These are phyloP conservation scores for Pezicula neosporulosa DNA, from an alignment of 2,329 filamentous ascomycete genomes.

Conservation along the genomic window DNA sequence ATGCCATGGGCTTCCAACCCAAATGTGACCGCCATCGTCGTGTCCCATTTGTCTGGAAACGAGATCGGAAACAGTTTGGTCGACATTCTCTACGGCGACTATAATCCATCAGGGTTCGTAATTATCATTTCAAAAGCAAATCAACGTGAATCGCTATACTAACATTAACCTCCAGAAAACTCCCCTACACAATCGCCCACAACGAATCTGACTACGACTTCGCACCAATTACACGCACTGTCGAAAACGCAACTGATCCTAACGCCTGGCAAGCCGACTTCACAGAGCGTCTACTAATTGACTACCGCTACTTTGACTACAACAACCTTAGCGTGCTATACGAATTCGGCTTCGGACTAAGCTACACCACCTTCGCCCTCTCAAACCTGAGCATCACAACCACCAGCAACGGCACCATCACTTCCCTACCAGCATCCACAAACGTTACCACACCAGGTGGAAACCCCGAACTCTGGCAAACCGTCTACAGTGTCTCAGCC, in stretches of 20 bases:
- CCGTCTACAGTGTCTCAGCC: constrained; percentile 43
- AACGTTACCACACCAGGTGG: constrained; percentile 51
- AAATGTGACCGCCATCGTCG: constrained; percentile 57
- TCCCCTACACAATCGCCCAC: constrained; percentile 53
- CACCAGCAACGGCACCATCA: constrained; percentile 38
- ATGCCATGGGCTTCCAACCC: constrained; percentile 49
- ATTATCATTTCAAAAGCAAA: constrained; percentile 41
- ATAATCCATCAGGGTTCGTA: constrained; percentile 40
- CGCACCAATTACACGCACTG: constrained; percentile 31
- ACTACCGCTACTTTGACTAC: constrained; percentile 45
- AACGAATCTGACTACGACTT: constrained; percentile 49
- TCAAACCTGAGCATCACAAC: constrained; percentile 35
- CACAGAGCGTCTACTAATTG: constrained; percentile 42
- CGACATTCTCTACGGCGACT: constrained; percentile 55
- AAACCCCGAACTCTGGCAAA: constrained; percentile 51
- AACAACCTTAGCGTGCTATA: constrained; percentile 25
- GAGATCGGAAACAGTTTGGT: constrained; percentile 56
- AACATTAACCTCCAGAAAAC: constrained; percentile 37
- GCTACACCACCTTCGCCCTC: constrained; percentile 50
- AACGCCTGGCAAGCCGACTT: constrained; percentile 39
- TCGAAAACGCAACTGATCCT: constrained; percentile 34
- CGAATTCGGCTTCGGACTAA: constrained; percentile 42
- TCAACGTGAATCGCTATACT: constrained; percentile 51
- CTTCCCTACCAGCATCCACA: constrained; percentile 49
- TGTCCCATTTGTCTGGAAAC: constrained; percentile 54